Base-by-base conservation (phyloP, 2,329 filamentous ascomycete species). In the Pestalotiopsis sp. region DNA sequence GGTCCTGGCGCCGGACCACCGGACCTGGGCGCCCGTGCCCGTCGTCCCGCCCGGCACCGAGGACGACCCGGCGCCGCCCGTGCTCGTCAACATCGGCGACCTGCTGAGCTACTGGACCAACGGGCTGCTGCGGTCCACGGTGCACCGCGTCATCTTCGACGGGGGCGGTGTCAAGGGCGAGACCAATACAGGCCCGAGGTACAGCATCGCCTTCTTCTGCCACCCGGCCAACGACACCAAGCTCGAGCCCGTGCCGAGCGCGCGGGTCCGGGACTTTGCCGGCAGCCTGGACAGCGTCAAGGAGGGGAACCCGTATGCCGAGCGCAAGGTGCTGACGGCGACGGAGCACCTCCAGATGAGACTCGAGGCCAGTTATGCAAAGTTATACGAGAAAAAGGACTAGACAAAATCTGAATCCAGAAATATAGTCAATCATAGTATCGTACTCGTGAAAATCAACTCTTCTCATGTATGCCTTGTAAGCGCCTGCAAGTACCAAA, bases 71-170 rank as follows among this genome's bases (percentile, higher is more conserved):
- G 87, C 84, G 56, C 91, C 89, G n/a, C 95, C 92, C 1, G 93
- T 94, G 85, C 79, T 98, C 85, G 79, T 98, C 90, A 82, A 96
- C 84, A 88, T 94, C 81, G 81, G 92, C 80, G 83, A 91, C 78
- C 76, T 92, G 77, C 82, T 91, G 70, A 92, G 90, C 41, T 96
- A 97, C 79, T 98, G 95, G 95, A 98, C 96, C 1, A 92, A 92
- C 72, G 94, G 95, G 0, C 81, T 98, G 61, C 86, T 98, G 71
- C 92, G 94, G 74, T 94, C 91, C 73, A 98, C 95, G 0, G 89
- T 98, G 5, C 96, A 98, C 77, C 86, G 95, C 12, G 96, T 98
- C 38, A 90, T 95, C 0, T 96, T 97, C 72, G 81, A 81, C 0
- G 82, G 79, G 38, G 70, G 31, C 14, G 38, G 69, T 9, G 76